Percentiles rank a stretch among this genome's conserved stretches.
These are phyloP conservation scores for Austroboletus niveus DNA, from an alignment of 1,284 basidiomycete species.

Conservation along the genomic window DNA sequence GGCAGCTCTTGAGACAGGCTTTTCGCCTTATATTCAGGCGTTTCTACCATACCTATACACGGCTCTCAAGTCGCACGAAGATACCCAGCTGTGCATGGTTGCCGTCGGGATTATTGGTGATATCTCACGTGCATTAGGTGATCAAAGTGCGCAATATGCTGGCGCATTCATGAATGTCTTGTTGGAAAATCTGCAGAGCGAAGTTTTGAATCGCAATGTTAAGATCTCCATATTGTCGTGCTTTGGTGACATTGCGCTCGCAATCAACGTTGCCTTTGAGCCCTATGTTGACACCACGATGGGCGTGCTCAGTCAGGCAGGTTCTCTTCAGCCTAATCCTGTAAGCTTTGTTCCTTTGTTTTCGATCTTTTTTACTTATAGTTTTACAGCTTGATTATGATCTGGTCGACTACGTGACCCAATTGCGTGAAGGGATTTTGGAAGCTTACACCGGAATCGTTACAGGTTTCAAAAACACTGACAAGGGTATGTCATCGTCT, in stretches of 20 bases:
- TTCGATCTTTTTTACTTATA: conserved; percentile 1
- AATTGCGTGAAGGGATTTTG: conserved; percentile 91
- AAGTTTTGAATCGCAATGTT: conserved; percentile 89
- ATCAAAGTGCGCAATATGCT: conserved; percentile 80
- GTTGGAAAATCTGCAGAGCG: conserved; percentile 89
- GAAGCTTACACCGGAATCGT: conserved; percentile 97
- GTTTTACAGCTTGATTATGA: conserved; percentile 75
- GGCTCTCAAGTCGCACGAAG: conserved; percentile 91
- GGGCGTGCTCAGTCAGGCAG: conserved; percentile 90
- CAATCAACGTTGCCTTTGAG: conserved; percentile 84
- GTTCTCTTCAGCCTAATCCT: conserved; percentile 81
- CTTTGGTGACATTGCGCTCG: conserved; percentile 96
- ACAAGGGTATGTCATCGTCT: conserved; percentile 55
- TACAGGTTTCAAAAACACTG: conserved; percentile 83
- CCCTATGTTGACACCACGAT: conserved; percentile 91
- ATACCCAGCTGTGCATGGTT: conserved; percentile 93
- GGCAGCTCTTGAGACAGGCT: conserved; percentile 78
- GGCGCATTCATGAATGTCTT: conserved; percentile 89
- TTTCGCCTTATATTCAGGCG: conserved; percentile 86
- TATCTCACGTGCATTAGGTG: conserved; percentile 89
- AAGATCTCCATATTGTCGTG: conserved; percentile 95
- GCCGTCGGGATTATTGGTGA: conserved; percentile 96
- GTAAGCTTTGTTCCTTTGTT: conserved; percentile 43
- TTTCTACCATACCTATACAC: conserved; percentile 90
- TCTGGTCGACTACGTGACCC: conserved; percentile 88